Percentiles rank a stretch among this genome's conserved stretches.
phyloP scores from a whole-genome alignment of 2,329 filamentous ascomycete genomes.

The Claviceps digitariae region DNA sequence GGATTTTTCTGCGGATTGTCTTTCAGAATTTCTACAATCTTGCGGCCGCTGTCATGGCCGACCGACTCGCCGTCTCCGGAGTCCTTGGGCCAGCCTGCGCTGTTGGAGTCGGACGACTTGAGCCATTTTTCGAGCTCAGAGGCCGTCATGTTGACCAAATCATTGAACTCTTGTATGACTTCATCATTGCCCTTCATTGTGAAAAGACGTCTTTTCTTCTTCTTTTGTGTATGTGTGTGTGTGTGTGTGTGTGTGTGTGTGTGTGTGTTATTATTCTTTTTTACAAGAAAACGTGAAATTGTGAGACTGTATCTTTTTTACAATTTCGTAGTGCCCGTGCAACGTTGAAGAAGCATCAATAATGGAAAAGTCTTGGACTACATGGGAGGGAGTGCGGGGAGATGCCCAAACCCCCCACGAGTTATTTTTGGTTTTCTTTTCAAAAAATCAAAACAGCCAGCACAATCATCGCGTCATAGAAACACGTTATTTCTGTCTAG shows the following conservation, averaged over 20 bases:
- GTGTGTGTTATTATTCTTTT: too few species aligned
- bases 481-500: neutral
- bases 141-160: conserved; percentile 52
- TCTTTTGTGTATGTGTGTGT: neutral
- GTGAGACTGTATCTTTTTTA: neutral
- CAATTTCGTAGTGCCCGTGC: neutral
- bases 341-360: neutral
- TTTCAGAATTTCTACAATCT: conserved; percentile 49
- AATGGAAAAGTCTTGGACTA: neutral
- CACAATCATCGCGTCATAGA: conserved; percentile 6
- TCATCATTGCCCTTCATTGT: conserved; percentile 14
- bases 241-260: too few species aligned
- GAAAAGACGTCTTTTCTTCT: neutral
- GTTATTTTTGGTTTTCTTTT: neutral
- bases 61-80: conserved; percentile 45
- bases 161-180: conserved; percentile 45
- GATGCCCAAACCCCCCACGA: neutral
- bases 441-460: neutral
- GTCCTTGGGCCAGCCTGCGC: conserved; percentile 47
- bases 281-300: neutral
- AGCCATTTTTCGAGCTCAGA: conserved; percentile 49
- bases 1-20: conserved; percentile 45
- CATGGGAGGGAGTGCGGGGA: neutral
- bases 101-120: conserved; percentile 40
- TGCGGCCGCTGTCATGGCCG: conserved; percentile 49